Base-by-base conservation (phyloP, 1,284 basidiomycete genomes). In the Hemileia vastatrix region DNA sequence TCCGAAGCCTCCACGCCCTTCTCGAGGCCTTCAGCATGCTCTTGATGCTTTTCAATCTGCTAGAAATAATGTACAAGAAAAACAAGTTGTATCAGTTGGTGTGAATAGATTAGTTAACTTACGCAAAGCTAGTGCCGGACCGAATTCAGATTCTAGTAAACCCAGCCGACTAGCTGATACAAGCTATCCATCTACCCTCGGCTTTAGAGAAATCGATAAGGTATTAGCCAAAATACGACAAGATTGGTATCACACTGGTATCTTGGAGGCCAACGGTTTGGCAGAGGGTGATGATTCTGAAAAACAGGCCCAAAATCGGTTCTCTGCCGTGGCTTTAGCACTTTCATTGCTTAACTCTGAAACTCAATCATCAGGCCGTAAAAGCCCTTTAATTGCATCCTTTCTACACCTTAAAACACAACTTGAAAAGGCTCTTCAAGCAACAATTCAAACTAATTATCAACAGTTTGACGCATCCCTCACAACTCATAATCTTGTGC, bases 401-500 rank as follows among this genome's bases (percentile, higher is more conserved):
- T 92, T 92, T 74, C 80, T 83, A 48, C 77, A 80, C 56, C 86
- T 87, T 4, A 90, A 88, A 75, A 77, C 81, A 11, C 82, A 86
- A 80, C 79, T 92, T 13, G 86, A 87, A 36, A 81, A 80, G 57
- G 86, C 87, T 18, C 77, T 92, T 47, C 86, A 87, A 75, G 86
- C 87, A 53, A 90, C 89, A 69, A 75, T 77, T 47, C 69, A 77
- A 86, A 86, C 86, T 68, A 86, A 94, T 72, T 94, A 92, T 72
- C 86, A 92, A 77, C 85, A 90, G 0, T 96, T 95, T 75, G 90
- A 90, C 36, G 86, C 88, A 31, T 86, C 90, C 0, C 80, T 96
- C 9, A 89, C 91, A 1, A 89, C 90, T 66, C 92, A 96, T 73
- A 82, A 56, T 15, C 47, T 63, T n/a, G 33, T 40, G n/a, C 55